Evolutionary conservation across 495 filamentous ascomycete species (phyloP).

Genomic region (Penicillium soppii): DNA sequence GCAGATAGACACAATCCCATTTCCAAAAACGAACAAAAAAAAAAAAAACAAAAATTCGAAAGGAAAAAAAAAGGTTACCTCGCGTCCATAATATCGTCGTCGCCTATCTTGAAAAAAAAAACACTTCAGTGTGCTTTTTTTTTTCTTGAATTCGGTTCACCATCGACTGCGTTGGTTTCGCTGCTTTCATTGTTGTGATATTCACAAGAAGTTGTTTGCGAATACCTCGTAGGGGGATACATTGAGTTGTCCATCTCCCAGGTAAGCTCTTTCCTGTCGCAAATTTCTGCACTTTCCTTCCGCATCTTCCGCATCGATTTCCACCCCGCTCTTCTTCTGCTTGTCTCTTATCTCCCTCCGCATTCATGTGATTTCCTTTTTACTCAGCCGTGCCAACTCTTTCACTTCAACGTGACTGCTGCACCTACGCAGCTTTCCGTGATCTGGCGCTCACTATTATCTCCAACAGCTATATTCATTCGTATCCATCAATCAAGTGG

Average conservation of each 20-base stretch:
- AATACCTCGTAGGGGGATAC: conserved; percentile 70
- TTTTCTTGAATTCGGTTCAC: conserved; percentile 5
- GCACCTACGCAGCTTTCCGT: too few relatives aligned
- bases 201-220: conserved; percentile 4
- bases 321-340: too few relatives aligned
- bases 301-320: too few relatives aligned
- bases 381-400: too few relatives aligned
- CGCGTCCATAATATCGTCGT: conserved; percentile 22
- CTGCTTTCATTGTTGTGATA: conserved; percentile 8
- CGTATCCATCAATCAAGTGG: conserved; percentile 13
- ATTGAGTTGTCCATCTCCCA: conserved; percentile 99
- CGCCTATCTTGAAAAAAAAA: conserved; percentile 38
- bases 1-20: conserved; percentile 39
- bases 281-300: conserved; percentile 6
- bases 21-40: conserved; percentile 21
- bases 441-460: neutral
- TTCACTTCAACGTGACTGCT: too few relatives aligned
- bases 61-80: conserved; percentile 16
- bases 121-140: conserved; percentile 51
- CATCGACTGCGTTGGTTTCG: conserved; percentile 11
- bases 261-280: conserved; percentile 53
- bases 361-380: too few relatives aligned
- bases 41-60: conserved; percentile 23
- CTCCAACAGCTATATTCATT: conserved; percentile 12
- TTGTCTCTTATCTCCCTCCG: too few relatives aligned